Evolutionary conservation across 129 eudicot genomes (phyloP).

Genomic region (Rutidosis leptorrhynchoides): DNA sequence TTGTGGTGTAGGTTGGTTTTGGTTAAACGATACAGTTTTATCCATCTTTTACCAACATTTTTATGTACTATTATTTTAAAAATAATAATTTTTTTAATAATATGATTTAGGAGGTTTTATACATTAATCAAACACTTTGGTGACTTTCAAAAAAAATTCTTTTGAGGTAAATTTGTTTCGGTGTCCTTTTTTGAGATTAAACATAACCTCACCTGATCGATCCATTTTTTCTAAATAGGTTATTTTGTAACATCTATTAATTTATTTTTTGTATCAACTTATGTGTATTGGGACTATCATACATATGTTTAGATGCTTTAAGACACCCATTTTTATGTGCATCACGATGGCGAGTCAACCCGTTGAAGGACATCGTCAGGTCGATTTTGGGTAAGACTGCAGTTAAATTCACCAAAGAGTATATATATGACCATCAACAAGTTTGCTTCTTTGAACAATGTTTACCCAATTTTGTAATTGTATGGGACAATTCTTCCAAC

Average conservation of each 20-base stretch:
- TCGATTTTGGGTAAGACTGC: constrained; percentile 97
- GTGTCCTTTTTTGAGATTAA: neutral
- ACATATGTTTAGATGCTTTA: constrained; percentile 89
- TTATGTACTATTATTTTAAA: neutral
- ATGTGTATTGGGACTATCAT: constrained; percentile 8
- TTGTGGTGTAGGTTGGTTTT: neutral
- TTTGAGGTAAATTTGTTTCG: neutral
- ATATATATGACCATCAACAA: constrained; percentile 90
- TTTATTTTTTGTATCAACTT: constrained; percentile 16
- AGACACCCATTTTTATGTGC: constrained; percentile 97
- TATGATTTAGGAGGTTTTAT: neutral
- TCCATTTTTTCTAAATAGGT: neutral
- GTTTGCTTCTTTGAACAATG: constrained; percentile 32
- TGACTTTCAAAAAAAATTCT: neutral
- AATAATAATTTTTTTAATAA: neutral
- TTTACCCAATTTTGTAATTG: neutral
- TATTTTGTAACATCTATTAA: neutral
- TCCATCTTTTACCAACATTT: neutral
- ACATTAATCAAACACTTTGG: neutral
- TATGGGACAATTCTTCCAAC: neutral
- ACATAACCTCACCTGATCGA: neutral
- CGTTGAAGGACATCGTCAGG: constrained; percentile 80
- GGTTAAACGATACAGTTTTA: neutral
- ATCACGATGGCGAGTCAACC: constrained; percentile 87
- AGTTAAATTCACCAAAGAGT: constrained; percentile 89